Evolutionary conservation across 75 land plant species (phyloP).

Genomic region (Isoetes taiwanensis): DNA sequence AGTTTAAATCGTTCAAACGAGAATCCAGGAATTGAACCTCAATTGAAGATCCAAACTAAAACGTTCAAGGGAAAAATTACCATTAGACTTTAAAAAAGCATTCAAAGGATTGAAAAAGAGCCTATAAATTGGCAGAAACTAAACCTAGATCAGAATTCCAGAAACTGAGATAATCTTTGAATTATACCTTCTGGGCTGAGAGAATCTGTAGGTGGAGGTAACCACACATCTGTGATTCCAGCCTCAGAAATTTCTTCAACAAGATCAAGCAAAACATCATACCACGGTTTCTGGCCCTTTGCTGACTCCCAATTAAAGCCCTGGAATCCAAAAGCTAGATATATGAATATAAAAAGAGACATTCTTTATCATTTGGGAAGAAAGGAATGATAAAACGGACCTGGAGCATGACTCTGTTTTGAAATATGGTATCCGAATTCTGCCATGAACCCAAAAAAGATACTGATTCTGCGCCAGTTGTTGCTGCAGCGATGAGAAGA

Average conservation of each 20-base stretch:
- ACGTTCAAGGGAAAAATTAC: not conserved
- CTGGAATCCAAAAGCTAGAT: too few relatives aligned
- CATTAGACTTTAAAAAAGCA: not conserved
- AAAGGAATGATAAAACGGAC: too few relatives aligned
- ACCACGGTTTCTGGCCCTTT: not conserved
- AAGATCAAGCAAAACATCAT: not conserved
- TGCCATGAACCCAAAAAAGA: too few relatives aligned
- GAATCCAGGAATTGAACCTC: not conserved
- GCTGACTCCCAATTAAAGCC: conserved; percentile 95
- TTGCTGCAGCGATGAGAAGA: too few relatives aligned
- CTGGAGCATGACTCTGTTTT: too few relatives aligned
- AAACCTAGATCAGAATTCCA: not conserved
- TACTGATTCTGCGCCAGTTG: too few relatives aligned
- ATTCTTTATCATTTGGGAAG: too few relatives aligned
- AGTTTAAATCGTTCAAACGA: not conserved
- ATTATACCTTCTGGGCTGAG: not conserved
- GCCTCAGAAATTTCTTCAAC: not conserved
- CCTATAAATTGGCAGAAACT: not conserved
- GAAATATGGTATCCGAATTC: too few relatives aligned
- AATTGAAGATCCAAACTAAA: not conserved
- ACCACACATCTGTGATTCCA: conserved; percentile 5
- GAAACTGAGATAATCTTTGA: not conserved
- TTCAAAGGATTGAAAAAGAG: too few relatives aligned
- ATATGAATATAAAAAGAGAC: too few relatives aligned
- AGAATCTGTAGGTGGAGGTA: conserved; percentile 2